Evolutionary conservation across 108 stramenopile genomes (phyloP).

Genomic region (Seminavis robusta): DNA sequence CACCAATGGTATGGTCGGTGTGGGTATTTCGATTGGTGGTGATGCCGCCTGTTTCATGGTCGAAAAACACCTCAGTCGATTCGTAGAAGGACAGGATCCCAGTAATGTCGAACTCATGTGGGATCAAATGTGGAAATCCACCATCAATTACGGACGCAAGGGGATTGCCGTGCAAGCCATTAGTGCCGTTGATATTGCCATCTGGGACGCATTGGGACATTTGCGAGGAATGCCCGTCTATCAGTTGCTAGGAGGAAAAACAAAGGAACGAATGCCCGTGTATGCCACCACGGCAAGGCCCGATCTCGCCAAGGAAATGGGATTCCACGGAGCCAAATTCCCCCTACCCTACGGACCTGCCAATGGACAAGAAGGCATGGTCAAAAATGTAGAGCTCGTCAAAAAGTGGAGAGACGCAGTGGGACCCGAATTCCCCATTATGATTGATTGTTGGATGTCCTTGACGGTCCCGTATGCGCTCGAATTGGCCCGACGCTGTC

Average conservation of each 20-base stretch:
- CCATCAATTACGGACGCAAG: conserved; percentile 63
- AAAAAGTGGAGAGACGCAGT: conserved; percentile 54
- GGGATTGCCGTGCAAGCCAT: conserved; percentile 63
- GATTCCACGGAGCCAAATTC: conserved; percentile 62
- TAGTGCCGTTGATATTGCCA: conserved; percentile 55
- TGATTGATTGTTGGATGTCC: conserved; percentile 69
- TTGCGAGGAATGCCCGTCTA: conserved; percentile 52
- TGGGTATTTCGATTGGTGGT: conserved; percentile 62
- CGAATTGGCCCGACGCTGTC: conserved; percentile 49
- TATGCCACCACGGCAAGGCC: conserved; percentile 67
- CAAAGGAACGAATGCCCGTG: conserved; percentile 59
- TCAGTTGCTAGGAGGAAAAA: conserved; percentile 61
- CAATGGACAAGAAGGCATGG: conserved; percentile 51
- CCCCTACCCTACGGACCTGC: conserved; percentile 65
- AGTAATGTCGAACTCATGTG: conserved; percentile 67
- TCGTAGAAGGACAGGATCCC: conserved; percentile 59
- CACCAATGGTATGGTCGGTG: conserved; percentile 38
- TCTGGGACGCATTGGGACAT: conserved; percentile 71
- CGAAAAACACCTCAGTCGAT: conserved; percentile 50
- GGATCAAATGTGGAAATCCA: conserved; percentile 62
- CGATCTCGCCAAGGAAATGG: conserved; percentile 55
- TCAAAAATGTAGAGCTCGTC: conserved; percentile 52
- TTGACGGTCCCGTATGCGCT: conserved; percentile 60
- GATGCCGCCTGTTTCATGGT: conserved; percentile 58
- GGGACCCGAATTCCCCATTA: conserved; percentile 58